These are phyloP conservation scores for Ascocoryne sarcoides DNA, from an alignment of 2,329 filamentous ascomycete genomes.

Conservation along the genomic window DNA sequence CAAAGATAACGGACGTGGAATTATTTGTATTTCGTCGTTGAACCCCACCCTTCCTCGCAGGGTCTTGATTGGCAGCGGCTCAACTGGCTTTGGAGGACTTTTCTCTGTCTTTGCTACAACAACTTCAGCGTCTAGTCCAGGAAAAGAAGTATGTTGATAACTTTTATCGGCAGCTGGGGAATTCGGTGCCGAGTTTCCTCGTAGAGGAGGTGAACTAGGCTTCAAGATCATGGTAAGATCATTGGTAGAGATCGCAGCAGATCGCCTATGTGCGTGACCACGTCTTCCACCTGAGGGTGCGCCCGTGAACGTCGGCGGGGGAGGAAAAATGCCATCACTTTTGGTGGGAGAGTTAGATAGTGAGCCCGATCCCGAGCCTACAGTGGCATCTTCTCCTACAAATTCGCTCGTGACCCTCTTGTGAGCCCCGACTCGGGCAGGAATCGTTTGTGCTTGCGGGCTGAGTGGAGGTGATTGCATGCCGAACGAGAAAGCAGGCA, in stretches of 20 bases:
- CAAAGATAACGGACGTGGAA: slow-evolving; percentile 71
- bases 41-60: slow-evolving; percentile 61
- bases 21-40: slow-evolving; percentile 75
- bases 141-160: slow-evolving; percentile 13
- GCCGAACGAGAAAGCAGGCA: slow-evolving; percentile 6
- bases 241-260: slow-evolving; percentile 66
- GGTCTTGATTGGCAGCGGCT: slow-evolving; percentile 33
- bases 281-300: slow-evolving; percentile 45
- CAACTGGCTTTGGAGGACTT: slow-evolving; percentile 6
- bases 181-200: slow-evolving; percentile 30
- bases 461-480: slow-evolving; percentile 37
- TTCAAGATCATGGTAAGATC: slow-evolving; percentile 66
- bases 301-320: slow-evolving; percentile 38
- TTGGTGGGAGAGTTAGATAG: slow-evolving; percentile 66
- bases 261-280: slow-evolving; percentile 73
- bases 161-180: slow-evolving; percentile 33
- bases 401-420: slow-evolving; percentile 79
- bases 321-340: slow-evolving; percentile 48
- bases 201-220: slow-evolving; percentile 16
- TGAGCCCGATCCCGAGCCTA: slow-evolving; percentile 40
- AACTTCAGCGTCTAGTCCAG: slow-evolving; percentile 18
- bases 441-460: slow-evolving; percentile 35
- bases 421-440: slow-evolving; percentile 52
- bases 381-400: slow-evolving; percentile 59
- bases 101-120: slow-evolving; percentile 7